Percentiles rank a stretch among this genome's conserved stretches.
Evolutionary conservation across 345 rosid genomes (phyloP).

Genomic region (Salix brachista): DNA sequence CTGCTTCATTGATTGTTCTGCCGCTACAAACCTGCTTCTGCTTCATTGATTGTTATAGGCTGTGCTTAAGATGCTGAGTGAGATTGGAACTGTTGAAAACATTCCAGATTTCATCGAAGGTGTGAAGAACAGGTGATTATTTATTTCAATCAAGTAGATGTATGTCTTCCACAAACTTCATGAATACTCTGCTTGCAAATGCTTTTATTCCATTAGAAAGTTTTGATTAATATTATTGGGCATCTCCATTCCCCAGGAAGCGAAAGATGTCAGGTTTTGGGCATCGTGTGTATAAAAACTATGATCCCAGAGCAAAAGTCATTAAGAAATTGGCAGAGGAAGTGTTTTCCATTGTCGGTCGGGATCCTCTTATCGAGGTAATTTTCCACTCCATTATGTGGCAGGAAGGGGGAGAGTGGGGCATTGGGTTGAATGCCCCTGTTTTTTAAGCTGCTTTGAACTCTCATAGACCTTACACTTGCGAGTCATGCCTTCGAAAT

Average conservation of each 20-base stretch:
- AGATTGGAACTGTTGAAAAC: constrained; percentile 84
- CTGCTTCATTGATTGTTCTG: constrained; percentile 15
- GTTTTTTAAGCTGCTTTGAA: background rate
- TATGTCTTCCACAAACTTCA: background rate
- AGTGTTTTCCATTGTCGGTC: constrained; percentile 90
- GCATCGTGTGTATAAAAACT: constrained; percentile 96
- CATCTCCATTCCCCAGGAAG: constrained; percentile 43
- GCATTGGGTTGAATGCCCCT: background rate
- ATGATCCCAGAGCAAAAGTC: constrained; percentile 95
- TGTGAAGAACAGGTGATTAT: constrained; percentile 76
- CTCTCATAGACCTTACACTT: too few species aligned
- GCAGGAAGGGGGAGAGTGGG: background rate
- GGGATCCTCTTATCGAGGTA: constrained; percentile 98
- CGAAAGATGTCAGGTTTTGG: constrained; percentile 99
- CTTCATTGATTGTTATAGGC: constrained; percentile 56
- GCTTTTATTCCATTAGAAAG: background rate
- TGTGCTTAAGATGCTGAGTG: constrained; percentile 92
- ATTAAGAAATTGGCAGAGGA: constrained; percentile 87
- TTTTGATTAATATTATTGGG: constrained; percentile 5
- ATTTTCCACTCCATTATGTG: constrained; percentile 6
- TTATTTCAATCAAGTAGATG: background rate
- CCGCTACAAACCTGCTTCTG: background rate
- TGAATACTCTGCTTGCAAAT: background rate
- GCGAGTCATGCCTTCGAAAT: too few species aligned
- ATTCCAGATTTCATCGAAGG: constrained; percentile 92